Base-by-base conservation (phyloP, 495 filamentous ascomycete species). In the Xylaria longipes region DNA sequence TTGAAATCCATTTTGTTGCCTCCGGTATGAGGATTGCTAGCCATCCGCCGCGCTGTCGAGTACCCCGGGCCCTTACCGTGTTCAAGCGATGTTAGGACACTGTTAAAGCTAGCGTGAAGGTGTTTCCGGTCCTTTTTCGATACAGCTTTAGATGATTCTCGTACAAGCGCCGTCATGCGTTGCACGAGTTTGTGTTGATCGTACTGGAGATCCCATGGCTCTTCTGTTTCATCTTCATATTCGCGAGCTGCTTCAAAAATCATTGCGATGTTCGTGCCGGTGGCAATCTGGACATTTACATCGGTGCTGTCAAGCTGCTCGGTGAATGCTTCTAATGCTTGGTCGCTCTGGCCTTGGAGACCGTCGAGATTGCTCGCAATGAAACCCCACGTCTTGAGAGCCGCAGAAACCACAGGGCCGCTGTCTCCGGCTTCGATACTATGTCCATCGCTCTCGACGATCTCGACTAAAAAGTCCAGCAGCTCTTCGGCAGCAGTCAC, bases 231-330 rank as follows among this genome's bases (percentile, higher is more conserved):
- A 2, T 90, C 87, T 61, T 93, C 90, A 41, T 89, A 84, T 71
- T 88, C 87, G 74, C 84, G 90, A 86, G 83, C 92, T 89, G 77
- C 94, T 76, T 98, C 95, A 74, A 93, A 97, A 1, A 98, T 84
- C 1, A 97, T 83, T 3, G 95, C 95, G 72, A 98, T 96, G 78
- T 94, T 94, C 74, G 95, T 91, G 0, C 94, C 96, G 1, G 96
- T 94, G 2, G 92, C 90, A 64, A 96, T 89, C 79, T 97, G 94
- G 1, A 98, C 95, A 6, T 83, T 81, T 0, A 91, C 82, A 68
- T 95, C 91, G 41, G 85, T 84, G 76, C 92, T 94, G 50, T 93
- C 89, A 35, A 99, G 87, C 79, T 99, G 96, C 57, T 98, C 95
- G 39, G 94, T 90, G 76, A 98, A 94, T 7, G 92, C 91, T 67